Evolutionary conservation across 1,284 basidiomycete species (phyloP).

Genomic region (Puccinia triticina): DNA sequence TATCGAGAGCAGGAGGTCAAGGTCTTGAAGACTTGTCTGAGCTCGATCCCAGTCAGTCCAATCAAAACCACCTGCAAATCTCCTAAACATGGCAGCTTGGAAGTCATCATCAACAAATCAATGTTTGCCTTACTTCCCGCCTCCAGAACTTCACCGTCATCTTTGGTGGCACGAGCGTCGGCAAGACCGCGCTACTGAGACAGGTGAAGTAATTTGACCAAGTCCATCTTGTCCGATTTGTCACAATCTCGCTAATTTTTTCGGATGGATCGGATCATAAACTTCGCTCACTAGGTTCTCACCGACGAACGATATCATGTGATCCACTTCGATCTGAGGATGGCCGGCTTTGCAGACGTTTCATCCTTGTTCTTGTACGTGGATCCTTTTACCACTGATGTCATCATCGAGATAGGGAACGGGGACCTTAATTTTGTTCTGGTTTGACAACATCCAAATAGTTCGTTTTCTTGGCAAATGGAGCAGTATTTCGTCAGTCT

Average conservation of each 20-base stretch:
- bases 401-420: not conserved
- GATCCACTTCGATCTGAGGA: constrained; percentile 78
- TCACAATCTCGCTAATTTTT: not conserved
- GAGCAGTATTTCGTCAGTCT: constrained; percentile 74
- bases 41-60: constrained; percentile 56
- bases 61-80: not conserved
- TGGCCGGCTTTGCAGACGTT: constrained; percentile 78
- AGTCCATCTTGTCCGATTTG: too few relatives aligned
- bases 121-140: constrained; percentile 61
- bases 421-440: not conserved
- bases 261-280: not conserved
- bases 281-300: constrained; percentile 63
- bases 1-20: constrained; percentile 70
- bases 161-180: constrained; percentile 72
- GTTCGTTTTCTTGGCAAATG: constrained; percentile 74
- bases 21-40: constrained; percentile 69
- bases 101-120: too few relatives aligned
- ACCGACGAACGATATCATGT: constrained; percentile 71
- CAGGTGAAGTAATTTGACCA: constrained; percentile 61
- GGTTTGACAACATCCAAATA: not conserved
- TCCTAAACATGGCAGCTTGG: not conserved
- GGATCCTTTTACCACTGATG: not conserved
- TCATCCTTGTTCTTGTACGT: constrained; percentile 67
- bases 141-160: constrained; percentile 72
- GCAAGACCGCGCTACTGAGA: constrained; percentile 77